Evolutionary conservation across 192 early-diverging fungal species (phyloP), one percentile per base, ranked within the genome.

Genomic region (Coemansia umbellata): DNA sequence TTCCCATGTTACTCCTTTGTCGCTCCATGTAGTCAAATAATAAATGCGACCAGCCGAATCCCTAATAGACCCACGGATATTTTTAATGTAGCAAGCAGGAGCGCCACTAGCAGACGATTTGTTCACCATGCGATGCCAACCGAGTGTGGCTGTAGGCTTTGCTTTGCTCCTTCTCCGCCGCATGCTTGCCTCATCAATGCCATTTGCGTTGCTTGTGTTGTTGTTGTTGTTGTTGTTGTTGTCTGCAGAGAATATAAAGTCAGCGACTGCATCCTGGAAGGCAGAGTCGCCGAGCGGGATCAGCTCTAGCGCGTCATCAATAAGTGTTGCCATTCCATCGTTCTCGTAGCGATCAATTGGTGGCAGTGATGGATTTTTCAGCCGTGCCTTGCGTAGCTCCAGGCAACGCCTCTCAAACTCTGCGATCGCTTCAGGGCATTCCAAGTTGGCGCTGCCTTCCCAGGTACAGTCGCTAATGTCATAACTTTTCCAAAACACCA

Each of bases 321-420:
- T 37, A 27, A 76, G 50, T 0, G 66, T 59, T 13, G 63, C 66
- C 3, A 76, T 3, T 3, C 73, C 73, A 19, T 76, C 50, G 33
- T 58, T 55, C 8, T 61, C 58, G 39, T 58, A 76, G 2, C 24
- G 26, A 31, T 75, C 65, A 15, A 68, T 60, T 2, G 13, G 0
- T 28, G 24, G 37, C 3, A 39, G 8, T 9, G 10, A 2, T 1
- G 30, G 2, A 22, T 57, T 47, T 4, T 0, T 14, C 32, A 15
- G 53, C 9, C 43, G 41, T 17, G 31, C 53, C 22, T 47, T 41
- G 26, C 69, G 62, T 6, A 49, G 48, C 31, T 53, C 32, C 0
- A 42, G 45, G 26, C 69, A 72, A 18, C 50, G 36, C 23, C 33
- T 8, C 44, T 74, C 71, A 63, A 74, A 74, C 26, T 63, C 49